Evolutionary conservation across 768 basidiomycete genomes (phyloP), one percentile per base, ranked within the genome.

Genomic region (Tricholoma sp.): DNA sequence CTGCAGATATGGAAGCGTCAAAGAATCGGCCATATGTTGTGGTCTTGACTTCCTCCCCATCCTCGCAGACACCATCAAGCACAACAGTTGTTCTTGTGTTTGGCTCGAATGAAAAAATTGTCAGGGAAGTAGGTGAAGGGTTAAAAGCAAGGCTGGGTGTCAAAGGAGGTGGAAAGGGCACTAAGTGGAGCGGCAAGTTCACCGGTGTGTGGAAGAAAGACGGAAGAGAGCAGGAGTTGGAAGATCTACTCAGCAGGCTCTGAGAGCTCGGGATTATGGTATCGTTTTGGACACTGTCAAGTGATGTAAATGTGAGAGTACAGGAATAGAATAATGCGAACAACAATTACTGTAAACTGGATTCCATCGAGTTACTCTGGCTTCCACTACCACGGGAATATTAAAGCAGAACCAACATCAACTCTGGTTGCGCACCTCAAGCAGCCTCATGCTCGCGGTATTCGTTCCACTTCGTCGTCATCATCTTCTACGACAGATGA

Each of bases 111-210:
- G 84, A 84, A 36, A 74, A 79, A 52, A 71, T 70, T 9, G 85
- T 89, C 15, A 88, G 85, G 68, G 74, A 71, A 58, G 71, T 70
- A 1, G 86, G 87, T 2, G 84, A 84, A 3, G 73, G 66, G 24
- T 66, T 88, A 42, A 89, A 82, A 66, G 65, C 70, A 4, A 83
- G 78, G 59, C 71, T 88, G 29, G 74, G 75, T 8, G 75, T 88
- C 48, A 92, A 86, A 71, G 91, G 91, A 6, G 91, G 91, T 10
- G 89, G 90, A 4, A 90, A 87, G 64, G 89, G 88, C 1, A 61
- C 72, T 15, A 81, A 79, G 61, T 91, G 89, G 86, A 90, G 89
- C 58, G 89, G 90, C 9, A 87, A 91, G 66, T 79, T 77, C 54
- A 75, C 68, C 6, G 89, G 89, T 0, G 78, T 83, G 12, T 88